Evolutionary conservation across 106 monocot genomes (phyloP), one percentile per base, ranked within the genome.

Genomic region (Allium fistulosum): DNA sequence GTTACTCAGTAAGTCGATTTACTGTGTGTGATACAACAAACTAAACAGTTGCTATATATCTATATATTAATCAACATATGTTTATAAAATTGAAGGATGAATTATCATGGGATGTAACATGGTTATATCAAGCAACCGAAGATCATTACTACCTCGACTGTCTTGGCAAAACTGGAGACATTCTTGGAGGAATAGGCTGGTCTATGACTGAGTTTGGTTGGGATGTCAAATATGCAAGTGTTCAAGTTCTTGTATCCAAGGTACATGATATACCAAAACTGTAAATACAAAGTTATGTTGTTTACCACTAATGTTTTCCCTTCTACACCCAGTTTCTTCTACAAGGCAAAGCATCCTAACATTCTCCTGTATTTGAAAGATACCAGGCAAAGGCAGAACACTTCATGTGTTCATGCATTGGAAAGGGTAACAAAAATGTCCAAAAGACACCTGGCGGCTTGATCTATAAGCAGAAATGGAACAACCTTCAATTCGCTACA

Each of bases 171-270:
- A 93, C 92, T 69, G 82, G 79, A 2, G 80, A 92, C n/a, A 77
- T 99, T 99, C 53, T 22, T 22, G 22, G 22, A 22, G 22, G 22
- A 22, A 22, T 1, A 22, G 22, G 22, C 22, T 22, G 22, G 22
- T 22, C 22, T 22, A 22, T 22, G 22, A 22, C 22, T 22, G 22
- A 22, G 22, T 22, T 22, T 22, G 87, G 99, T 4, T 99, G 99
- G 99, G 99, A 99, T 69, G 99, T 99, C 4, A 99, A 99, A 62
- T 93, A 93, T 59, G 87, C 90, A 26, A 92, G 97, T 8, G 87
- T 65, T 0, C 97, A 99, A 49, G 78, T 99, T 57, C 90, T 99
- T 45, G 90, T 75, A 4, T 61, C 97, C 11, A 93, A 93, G 91
- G 91, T 95, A 67, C 27, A 1, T 22, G 22, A 22, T 22, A 22